These are phyloP conservation scores for Penicillium ochrochloron DNA, from an alignment of 495 filamentous ascomycete genomes.

Conservation along the genomic window DNA sequence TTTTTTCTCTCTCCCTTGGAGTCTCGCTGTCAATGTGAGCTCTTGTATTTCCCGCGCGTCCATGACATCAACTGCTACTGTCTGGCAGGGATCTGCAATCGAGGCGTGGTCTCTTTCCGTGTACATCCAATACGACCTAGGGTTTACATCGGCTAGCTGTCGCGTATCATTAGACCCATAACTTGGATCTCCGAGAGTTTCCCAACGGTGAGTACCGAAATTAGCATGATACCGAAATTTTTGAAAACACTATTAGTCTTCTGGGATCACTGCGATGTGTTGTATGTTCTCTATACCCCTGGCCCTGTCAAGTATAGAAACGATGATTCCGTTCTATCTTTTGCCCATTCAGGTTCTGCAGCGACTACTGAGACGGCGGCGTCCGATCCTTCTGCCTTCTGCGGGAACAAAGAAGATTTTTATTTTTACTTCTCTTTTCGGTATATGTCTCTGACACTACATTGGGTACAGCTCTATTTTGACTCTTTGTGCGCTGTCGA, in stretches of 20 bases:
- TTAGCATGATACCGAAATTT: slow-evolving; percentile 5
- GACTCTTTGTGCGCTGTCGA: slow-evolving; percentile 25
- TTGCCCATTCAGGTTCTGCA: slow-evolving; percentile 28
- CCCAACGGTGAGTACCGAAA: slow-evolving; percentile 19
- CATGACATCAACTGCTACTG: slow-evolving; percentile 11
- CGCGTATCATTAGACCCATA: slow-evolving; percentile 22
- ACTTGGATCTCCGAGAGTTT: slow-evolving; percentile 11
- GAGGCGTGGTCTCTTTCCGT: neutral
- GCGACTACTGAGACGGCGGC: slow-evolving; percentile 19
- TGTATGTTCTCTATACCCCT: neutral
- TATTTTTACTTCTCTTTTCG: neutral
- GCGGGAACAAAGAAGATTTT: slow-evolving; percentile 2
- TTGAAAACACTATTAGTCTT: neutral
- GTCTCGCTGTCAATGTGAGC: neutral
- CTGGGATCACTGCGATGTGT: neutral
- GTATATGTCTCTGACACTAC: neutral
- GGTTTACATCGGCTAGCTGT: slow-evolving; percentile 13
- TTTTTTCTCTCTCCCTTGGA: slow-evolving; percentile 4
- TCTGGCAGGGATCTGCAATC: neutral
- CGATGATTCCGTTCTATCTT: slow-evolving; percentile 11
- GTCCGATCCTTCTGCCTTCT: slow-evolving; percentile 24
- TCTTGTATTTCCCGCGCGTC: slow-evolving; percentile 12
- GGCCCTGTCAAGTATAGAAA: neutral
- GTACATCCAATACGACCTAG: slow-evolving; percentile 18
- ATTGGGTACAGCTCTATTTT: neutral